phyloP scores from a whole-genome alignment of 148 eudicot species.

The Cornus florida region DNA sequence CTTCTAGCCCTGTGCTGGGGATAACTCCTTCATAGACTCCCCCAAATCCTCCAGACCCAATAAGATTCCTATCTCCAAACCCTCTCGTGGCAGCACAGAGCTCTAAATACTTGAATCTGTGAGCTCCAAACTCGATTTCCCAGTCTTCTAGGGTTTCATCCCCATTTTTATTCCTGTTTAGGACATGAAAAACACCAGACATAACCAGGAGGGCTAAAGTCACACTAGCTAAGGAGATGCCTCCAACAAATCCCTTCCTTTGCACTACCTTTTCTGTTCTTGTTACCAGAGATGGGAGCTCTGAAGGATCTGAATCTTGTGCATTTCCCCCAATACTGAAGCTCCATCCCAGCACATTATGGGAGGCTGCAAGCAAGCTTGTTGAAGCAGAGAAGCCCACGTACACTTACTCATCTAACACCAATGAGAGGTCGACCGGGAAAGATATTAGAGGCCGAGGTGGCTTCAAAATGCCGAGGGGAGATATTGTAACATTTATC shows the following conservation, averaged over 20 bases:
- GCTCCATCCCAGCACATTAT: conserved; percentile 21
- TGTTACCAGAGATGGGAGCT: conserved; percentile 10
- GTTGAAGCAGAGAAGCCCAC: conserved; percentile 23
- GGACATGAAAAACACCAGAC: background rate
- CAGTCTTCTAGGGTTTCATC: conserved; percentile 15
- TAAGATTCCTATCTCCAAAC: conserved; percentile 13
- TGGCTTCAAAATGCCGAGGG: conserved; percentile 9
- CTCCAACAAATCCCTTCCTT: conserved; percentile 3
- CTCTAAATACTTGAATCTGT: conserved; percentile 21
- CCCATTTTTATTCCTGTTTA: background rate
- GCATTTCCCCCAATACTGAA: conserved; percentile 12
- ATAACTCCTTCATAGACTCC: conserved; percentile 18
- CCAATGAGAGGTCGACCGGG: conserved; percentile 13
- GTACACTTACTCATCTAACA: conserved; percentile 10
- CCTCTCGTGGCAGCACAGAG: conserved; percentile 15
- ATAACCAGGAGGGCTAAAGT: conserved; percentile 9
- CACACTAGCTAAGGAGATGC: conserved; percentile 13
- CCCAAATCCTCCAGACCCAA: conserved; percentile 23
- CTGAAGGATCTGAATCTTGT: conserved; percentile 16
- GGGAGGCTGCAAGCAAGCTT: conserved; percentile 2
- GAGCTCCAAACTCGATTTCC: conserved; percentile 21
- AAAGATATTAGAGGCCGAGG: conserved; percentile 10
- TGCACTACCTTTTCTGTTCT: background rate
- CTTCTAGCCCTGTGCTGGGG: conserved; percentile 22
- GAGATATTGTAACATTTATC: conserved; percentile 18